Percentiles rank a stretch among this genome's conserved stretches.
These are phyloP conservation scores for Volvariella surrecta DNA, from an alignment of 1,284 basidiomycete genomes.

Conservation along the genomic window DNA sequence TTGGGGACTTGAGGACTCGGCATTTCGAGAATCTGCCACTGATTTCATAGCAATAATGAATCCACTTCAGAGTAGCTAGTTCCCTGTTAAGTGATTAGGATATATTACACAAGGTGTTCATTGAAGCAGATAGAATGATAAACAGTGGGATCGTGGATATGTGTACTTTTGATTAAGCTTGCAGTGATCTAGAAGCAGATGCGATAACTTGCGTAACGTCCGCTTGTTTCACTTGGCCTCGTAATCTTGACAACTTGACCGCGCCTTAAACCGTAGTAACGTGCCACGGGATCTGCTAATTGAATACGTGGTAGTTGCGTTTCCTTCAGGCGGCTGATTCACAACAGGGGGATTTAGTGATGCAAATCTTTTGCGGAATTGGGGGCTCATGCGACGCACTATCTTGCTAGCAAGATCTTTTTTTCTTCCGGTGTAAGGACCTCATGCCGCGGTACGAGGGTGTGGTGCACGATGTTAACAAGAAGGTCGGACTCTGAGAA, in stretches of 20 bases:
- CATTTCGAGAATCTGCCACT: too few relatives aligned
- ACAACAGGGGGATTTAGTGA: slow-evolving; percentile 10
- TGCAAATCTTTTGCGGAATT: too few relatives aligned
- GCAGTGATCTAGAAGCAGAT: slow-evolving; percentile 84
- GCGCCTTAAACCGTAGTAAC: slow-evolving; percentile 92
- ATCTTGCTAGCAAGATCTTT: slow-evolving; percentile 80
- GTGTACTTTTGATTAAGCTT: too few relatives aligned
- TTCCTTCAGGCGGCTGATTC: slow-evolving; percentile 85
- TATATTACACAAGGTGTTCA: too few relatives aligned
- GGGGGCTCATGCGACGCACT: slow-evolving; percentile 51
- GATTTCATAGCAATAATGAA: too few relatives aligned
- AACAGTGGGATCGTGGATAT: too few relatives aligned
- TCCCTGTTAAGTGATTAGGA: too few relatives aligned
- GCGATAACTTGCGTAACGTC: slow-evolving; percentile 89
- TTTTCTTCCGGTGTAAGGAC: slow-evolving; percentile 87
- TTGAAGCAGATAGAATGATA: too few relatives aligned
- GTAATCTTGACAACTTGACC: slow-evolving; percentile 99
- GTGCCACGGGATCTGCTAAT: slow-evolving; percentile 90
- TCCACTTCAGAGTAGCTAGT: too few relatives aligned
- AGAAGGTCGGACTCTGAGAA: slow-evolving; percentile 95
- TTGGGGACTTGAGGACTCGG: too few relatives aligned
- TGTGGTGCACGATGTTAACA: slow-evolving; percentile 97
- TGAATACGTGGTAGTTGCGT: slow-evolving; percentile 98
- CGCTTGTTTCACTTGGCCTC: slow-evolving; percentile 92
- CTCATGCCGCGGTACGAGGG: slow-evolving; percentile 90